Conservation (phyloP, 129 eudicot genomes). For the Pulicaria dysenterica region DNA sequence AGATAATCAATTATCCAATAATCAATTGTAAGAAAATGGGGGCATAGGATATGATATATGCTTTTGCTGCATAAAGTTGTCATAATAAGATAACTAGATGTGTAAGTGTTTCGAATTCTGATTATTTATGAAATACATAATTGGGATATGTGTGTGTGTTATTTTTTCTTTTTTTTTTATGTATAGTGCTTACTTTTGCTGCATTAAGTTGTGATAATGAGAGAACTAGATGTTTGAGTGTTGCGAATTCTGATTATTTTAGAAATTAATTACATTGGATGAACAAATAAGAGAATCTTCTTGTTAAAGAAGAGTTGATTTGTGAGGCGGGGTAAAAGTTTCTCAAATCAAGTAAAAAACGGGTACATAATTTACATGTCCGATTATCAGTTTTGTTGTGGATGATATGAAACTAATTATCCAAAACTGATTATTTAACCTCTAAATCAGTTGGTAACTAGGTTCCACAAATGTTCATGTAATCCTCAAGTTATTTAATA, state of each 20-base stretch:
- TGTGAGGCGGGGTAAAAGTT: background rate
- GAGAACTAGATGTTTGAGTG: background rate
- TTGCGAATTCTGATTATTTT: background rate
- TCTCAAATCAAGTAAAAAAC: background rate
- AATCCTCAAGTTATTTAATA: too few species aligned
- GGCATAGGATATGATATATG: background rate
- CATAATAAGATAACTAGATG: background rate
- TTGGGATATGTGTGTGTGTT: too few species aligned
- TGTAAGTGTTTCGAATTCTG: background rate
- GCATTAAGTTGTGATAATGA: background rate
- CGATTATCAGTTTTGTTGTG: background rate
- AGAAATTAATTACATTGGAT: background rate
- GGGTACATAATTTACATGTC: background rate
- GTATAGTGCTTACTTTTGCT: background rate
- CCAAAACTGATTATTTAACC: background rate
- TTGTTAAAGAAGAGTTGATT: background rate
- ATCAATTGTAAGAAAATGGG: background rate
- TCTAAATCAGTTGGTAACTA: background rate
- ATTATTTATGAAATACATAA: background rate
- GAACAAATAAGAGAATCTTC: too few species aligned
- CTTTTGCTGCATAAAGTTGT: slow-evolving; percentile 1
- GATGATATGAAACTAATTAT: background rate
- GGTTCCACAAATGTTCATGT: background rate
- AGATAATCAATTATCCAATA: too few species aligned
- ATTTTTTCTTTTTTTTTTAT: too few species aligned